Evolutionary conservation across 768 basidiomycete genomes (phyloP).

Genomic region (Auricularia sp.): DNA sequence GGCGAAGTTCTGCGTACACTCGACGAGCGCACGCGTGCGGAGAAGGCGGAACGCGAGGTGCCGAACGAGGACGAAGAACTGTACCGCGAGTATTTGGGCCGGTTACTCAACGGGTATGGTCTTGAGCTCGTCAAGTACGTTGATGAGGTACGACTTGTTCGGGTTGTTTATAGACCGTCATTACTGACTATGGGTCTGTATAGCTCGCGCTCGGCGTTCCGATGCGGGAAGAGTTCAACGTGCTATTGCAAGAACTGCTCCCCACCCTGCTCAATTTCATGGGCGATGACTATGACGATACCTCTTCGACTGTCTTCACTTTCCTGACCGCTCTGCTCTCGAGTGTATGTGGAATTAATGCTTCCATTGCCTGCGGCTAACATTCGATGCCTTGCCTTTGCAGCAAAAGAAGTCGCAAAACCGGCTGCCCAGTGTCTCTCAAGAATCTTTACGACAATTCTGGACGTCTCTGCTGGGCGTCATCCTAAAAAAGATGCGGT

Average conservation of each 20-base stretch:
- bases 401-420: slow-evolving; percentile 43
- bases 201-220: background rate
- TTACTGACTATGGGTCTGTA: background rate
- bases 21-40: slow-evolving; percentile 61
- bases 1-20: slow-evolving; percentile 73
- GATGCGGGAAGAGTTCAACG: slow-evolving; percentile 44
- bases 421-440: slow-evolving; percentile 48
- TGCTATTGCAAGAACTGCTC: slow-evolving; percentile 54
- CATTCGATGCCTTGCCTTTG: background rate
- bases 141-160: slow-evolving; percentile 49
- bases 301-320: slow-evolving; percentile 75
- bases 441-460: slow-evolving; percentile 60
- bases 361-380: background rate
- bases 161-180: background rate
- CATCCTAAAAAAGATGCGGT: slow-evolving; percentile 80
- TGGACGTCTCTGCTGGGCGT: slow-evolving; percentile 68
- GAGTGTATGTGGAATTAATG: slow-evolving; percentile 41
- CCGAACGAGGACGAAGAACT: slow-evolving; percentile 83
- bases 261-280: slow-evolving; percentile 83
- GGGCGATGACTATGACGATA: slow-evolving; percentile 85
- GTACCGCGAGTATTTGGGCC: slow-evolving; percentile 82
- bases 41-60: slow-evolving; percentile 41
- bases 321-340: slow-evolving; percentile 66
- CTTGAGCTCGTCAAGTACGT: slow-evolving; percentile 71
- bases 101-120: slow-evolving; percentile 72